Evolutionary conservation across 169 alveolate genomes (phyloP), one percentile per base, ranked within the genome.

Genomic region (Blepharisma undulans): DNA sequence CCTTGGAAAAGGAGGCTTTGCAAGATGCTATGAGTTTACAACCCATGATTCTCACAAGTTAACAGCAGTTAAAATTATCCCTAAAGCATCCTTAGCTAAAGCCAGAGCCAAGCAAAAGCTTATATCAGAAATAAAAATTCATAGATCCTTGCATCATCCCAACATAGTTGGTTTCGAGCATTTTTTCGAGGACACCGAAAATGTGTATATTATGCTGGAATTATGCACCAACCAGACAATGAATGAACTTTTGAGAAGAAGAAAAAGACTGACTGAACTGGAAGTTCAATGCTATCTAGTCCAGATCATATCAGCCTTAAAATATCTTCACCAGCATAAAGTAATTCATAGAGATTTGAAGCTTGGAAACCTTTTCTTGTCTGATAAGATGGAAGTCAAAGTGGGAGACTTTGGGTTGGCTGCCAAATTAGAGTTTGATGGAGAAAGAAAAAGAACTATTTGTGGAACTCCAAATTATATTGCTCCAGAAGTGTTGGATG

Each of bases 401-500:
- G 89, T 96, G 36, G 98, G 98, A 25, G 98, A 97, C 89, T 96
- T 97, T 89, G 98, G 98, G 21, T 87, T 96, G 30, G 98, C 98
- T 10, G 93, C 98, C 10, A 95, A 97, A 90, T 92, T 97, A 33
- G 98, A 96, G 19, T 95, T 93, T 89, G 98, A 96, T 34, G 98
- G 97, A 0, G 98, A 97, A 87, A 94, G 93, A 71, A 93, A 95
- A 93, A 89, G 96, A 60, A 96, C 98, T 29, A 95, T 97, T 21
- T 97, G 98, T 81, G 98, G 98, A 59, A 97, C 98, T 14, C 98
- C 98, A 7, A 97, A 97, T 87, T 97, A 97, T 88, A 96, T 97
- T 0, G 98, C 98, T 8, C 98, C 98, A 5, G 98, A 97, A 91
- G 93, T 97, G 3, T 91, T 97, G 25, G 98, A 94, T 32, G 95